Evolutionary conservation across 345 rosid species (phyloP), one percentile per base, ranked within the genome.

Genomic region (Salix caprea): DNA sequence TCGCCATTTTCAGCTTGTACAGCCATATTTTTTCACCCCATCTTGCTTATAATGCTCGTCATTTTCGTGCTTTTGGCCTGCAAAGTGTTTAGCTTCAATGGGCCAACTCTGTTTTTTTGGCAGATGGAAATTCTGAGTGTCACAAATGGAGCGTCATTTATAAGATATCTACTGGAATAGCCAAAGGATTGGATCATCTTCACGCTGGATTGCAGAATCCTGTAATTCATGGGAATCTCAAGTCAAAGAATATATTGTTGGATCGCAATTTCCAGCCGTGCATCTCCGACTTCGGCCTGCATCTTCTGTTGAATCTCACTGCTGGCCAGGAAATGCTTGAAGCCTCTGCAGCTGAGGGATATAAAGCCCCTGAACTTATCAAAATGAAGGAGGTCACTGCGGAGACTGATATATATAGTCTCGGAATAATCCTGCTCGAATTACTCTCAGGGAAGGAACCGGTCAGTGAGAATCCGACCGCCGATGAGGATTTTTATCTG

Each of bases 311-410:
- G 79, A 91, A 90, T 75, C 86, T 82, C 8, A 68, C 90, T 3
- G 80, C 92, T 73, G 96, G 84, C 37, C 97, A 91, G 78, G 93
- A 90, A 83, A 86, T 93, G 89, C 93, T 93, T 1, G 99, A 95
- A 72, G 82, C 85, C n/a, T 88, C 86, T 7, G 91, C 93, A 21
- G 86, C 87, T 19, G 86, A 89, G 82, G 99, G 99, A 24, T 95
- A 95, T 77, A 95, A 89, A 83, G 92, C 99, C 48, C 97, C 97
- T n/a, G 97, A 95, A 87, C 89, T 95, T 30, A 87, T 90, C 76
- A 93, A 95, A 77, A 85, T 93, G 91, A 91, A 83, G 71, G 97
- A 93, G 78, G 96, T 82, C 24, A 88, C 83, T 26, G 87, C 78
- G 74, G 90, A 82, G 82, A 87, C 90, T 72, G 99, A 95, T 80